Evolutionary conservation across 2,329 filamentous ascomycete species (phyloP), one percentile per base, ranked within the genome.

Genomic region (Cladosporium sp.): DNA sequence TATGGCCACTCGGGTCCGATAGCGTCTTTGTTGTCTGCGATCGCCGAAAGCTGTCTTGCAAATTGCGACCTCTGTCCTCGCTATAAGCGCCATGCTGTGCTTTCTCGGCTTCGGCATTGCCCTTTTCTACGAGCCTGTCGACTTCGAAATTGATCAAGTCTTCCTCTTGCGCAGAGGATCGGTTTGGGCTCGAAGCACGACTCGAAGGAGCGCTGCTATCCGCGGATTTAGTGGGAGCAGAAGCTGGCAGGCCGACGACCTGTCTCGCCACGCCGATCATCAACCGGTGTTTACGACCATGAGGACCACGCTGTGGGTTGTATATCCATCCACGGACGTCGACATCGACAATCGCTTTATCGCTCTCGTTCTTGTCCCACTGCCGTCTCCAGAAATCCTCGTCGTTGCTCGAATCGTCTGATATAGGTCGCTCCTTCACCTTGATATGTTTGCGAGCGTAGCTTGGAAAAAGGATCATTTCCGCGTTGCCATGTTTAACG

Each of bases 321-420:
- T 96, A 99, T 52, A 97, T 83, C 94, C 95, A 99, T 13, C 94
- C 94, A 64, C 93, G 83, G 22, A 99, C 90, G 71, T 99, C 93
- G 5, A 97, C 90, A 69, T 97, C 93, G 1, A 97, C 89, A 3
- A 97, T 79, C 0, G 92, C 91, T 70, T 88, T 89, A 66, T 91
- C 86, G 59, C 93, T 87, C 70, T 96, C 89, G 54, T 87, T 83
- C 60, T 83, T 83, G 58, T 92, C 85, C 89, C 90, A 96, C 67
- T 93, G 85, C 56, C 84, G 78, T 40, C 82, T 83, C 87, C 89
- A 93, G 70, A 88, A 92, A 37, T 91, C 86, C 44, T 85, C 82
- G 62, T 91, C 85, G 44, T 58, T 58, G 12, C 37, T 44, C 28
- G 28, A 36, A 19, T 37, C 52, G 24, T 55, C 52, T 22, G 52